Conservation (phyloP, 441 rosid species). For the Populus hybrid region DNA sequence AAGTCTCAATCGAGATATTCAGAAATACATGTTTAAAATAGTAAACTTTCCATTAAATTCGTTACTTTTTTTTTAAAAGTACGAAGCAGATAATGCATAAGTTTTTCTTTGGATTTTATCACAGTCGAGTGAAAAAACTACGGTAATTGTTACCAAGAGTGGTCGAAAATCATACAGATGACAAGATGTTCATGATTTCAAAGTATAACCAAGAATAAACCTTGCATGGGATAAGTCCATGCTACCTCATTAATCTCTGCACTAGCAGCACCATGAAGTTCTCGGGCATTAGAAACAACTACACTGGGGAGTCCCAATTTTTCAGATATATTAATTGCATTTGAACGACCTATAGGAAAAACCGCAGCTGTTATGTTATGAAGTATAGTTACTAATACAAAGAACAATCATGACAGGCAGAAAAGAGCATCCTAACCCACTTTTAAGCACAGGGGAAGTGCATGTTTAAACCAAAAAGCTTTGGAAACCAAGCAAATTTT, state of each 20-base stretch:
- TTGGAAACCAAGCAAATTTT: background rate
- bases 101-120: background rate
- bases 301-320: conserved; percentile 66
- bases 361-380: conserved; percentile 6
- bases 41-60: background rate
- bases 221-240: background rate
- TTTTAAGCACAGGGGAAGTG: background rate
- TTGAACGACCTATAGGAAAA: conserved; percentile 70
- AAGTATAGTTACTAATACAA: background rate
- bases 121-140: background rate
- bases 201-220: background rate
- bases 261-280: conserved; percentile 72
- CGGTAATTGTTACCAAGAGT: background rate
- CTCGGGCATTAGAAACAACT: conserved; percentile 53
- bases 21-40: background rate
- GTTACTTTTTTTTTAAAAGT: background rate
- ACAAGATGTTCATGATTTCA: background rate
- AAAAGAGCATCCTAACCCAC: background rate
- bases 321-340: conserved; percentile 83
- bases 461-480: background rate
- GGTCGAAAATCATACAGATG: background rate
- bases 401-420: background rate
- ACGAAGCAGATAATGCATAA: background rate
- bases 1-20: background rate
- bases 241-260: conserved; percentile 82